Percentiles rank a stretch among this genome's conserved stretches.
phyloP scores from a whole-genome alignment of 1,139 yeast genomes.

The Debaryomyces sp. region DNA sequence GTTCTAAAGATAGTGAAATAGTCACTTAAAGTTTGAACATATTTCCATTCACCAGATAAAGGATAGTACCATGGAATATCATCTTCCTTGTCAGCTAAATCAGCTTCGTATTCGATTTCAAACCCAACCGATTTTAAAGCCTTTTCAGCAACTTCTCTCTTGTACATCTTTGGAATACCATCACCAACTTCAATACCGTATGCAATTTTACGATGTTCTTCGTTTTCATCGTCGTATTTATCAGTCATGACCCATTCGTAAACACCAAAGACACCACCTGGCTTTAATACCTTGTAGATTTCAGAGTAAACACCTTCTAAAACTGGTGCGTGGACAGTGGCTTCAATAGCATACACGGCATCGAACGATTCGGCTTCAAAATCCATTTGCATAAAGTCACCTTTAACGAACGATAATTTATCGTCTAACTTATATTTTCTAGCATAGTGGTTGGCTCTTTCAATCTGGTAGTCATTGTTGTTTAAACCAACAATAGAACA shows the following conservation, averaged over 20 bases:
- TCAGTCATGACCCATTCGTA: slow-evolving; percentile 99
- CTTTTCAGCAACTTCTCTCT: slow-evolving; percentile 78
- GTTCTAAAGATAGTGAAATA: slow-evolving; percentile 87
- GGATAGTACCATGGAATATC: slow-evolving; percentile 98
- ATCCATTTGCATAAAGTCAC: slow-evolving; percentile 99
- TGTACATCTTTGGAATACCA: slow-evolving; percentile 98
- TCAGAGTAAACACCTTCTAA: slow-evolving; percentile 95
- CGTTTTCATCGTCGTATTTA: slow-evolving; percentile 80
- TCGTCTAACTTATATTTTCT: slow-evolving; percentile 63
- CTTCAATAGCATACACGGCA: slow-evolving; percentile 98
- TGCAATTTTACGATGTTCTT: slow-evolving; percentile 91
- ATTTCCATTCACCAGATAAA: slow-evolving; percentile 89
- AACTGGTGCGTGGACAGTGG: slow-evolving; percentile 97
- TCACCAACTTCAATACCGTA: slow-evolving; percentile 98
- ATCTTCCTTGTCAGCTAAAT: slow-evolving; percentile 81
- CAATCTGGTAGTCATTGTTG: slow-evolving; percentile 96
- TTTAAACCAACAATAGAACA: slow-evolving; percentile 87
- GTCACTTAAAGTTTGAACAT: slow-evolving; percentile 79
- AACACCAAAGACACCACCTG: slow-evolving; percentile 97
- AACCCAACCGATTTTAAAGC: slow-evolving; percentile 91
- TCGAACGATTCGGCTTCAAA: slow-evolving; percentile 88
- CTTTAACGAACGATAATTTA: slow-evolving; percentile 86
- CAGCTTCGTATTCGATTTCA: slow-evolving; percentile 71
- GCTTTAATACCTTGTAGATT: slow-evolving; percentile 93
- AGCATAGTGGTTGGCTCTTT: slow-evolving; percentile 87